phyloP scores from a whole-genome alignment of 2,329 filamentous ascomycete genomes.

The Aureobasidium vineae region DNA sequence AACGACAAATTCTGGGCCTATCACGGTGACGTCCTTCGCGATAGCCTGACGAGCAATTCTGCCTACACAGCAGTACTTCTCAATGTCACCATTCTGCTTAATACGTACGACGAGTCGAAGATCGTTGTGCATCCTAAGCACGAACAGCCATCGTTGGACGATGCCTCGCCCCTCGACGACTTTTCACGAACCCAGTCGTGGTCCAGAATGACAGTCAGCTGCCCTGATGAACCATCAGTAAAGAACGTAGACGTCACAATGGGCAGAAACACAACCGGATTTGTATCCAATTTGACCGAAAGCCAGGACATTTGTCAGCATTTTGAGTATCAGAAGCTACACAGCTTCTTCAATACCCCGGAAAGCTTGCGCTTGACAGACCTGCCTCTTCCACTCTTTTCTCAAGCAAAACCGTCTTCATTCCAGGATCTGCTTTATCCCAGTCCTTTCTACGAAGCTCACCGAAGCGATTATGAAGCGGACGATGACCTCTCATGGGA shows the following conservation, averaged over 20 bases:
- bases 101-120: not conserved
- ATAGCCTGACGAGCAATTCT: not conserved
- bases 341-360: not conserved
- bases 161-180: not conserved
- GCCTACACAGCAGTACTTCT: not conserved
- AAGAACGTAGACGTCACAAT: conserved; percentile 44
- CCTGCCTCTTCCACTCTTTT: not conserved
- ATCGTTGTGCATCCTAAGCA: not conserved
- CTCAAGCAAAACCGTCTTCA: not conserved
- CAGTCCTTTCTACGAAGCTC: not conserved
- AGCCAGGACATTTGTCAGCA: not conserved
- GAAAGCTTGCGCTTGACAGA: not conserved
- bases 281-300: not conserved
- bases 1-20: not conserved
- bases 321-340: not conserved
- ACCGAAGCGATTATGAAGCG: not conserved
- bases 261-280: conserved; percentile 25
- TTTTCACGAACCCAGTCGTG: not conserved
- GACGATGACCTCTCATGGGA: not conserved
- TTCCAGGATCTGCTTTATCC: not conserved
- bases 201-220: not conserved
- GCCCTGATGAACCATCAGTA: not conserved
- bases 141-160: not conserved
- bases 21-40: not conserved
- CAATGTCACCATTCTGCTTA: not conserved